A percentile compares a stretch with the other conserved stretches of the same genome.
These are phyloP conservation scores for Lachnellula subtilissima DNA, from an alignment of 2,329 filamentous ascomycete species.

Conservation along the genomic window DNA sequence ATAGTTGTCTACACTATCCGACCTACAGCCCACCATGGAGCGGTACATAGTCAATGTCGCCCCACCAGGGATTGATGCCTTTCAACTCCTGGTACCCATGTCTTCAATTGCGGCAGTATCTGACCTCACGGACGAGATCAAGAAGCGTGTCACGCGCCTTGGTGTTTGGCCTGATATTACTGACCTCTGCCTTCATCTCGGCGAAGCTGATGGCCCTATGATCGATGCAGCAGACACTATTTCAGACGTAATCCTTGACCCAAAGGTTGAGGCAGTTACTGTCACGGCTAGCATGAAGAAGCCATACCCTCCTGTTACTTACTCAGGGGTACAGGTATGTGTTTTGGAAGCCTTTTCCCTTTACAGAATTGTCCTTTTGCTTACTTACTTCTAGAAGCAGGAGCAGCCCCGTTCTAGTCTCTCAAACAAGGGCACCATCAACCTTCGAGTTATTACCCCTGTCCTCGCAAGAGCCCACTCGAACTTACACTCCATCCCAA, in stretches of 20 bases:
- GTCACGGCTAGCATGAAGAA: neutral
- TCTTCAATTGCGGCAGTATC: neutral
- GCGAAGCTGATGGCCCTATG: neutral
- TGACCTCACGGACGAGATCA: neutral
- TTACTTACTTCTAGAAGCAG: neutral
- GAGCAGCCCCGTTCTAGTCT: neutral
- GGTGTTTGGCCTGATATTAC: neutral
- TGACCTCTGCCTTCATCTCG: neutral
- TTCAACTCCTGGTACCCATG: neutral
- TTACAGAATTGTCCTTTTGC: neutral
- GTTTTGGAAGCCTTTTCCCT: too few relatives aligned
- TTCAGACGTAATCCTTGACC: neutral
- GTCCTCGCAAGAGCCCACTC: neutral
- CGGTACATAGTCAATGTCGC: neutral
- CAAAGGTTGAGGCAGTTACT: neutral
- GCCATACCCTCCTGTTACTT: too few relatives aligned
- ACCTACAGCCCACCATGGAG: neutral
- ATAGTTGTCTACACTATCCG: too few relatives aligned
- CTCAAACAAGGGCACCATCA: neutral
- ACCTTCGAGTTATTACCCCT: constrained; percentile 1
- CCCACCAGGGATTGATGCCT: neutral
- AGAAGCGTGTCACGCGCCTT: neutral
- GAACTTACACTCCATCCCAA: neutral
- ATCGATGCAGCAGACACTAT: neutral
- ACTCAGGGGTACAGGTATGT: neutral